A percentile compares a stretch with the other conserved stretches of the same genome.
These are phyloP conservation scores for Sporothrix euskadiensis DNA, from an alignment of 2,329 filamentous ascomycete species.

Conservation along the genomic window DNA sequence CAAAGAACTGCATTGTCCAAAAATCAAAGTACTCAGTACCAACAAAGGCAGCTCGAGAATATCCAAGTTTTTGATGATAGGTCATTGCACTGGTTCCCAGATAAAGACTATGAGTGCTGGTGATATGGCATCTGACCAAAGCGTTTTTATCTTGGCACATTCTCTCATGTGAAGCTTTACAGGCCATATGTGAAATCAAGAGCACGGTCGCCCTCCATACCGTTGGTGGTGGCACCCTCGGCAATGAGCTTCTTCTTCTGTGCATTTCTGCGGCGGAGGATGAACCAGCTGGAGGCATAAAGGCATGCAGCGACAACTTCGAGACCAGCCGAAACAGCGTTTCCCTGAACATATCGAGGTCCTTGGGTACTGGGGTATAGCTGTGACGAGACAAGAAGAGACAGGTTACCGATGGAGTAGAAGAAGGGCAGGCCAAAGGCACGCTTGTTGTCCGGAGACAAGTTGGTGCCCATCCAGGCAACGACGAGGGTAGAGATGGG, in stretches of 20 bases:
- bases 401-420: constrained; percentile 27
- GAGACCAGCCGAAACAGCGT: constrained; percentile 25
- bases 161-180: not conserved
- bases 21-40: too few relatives aligned
- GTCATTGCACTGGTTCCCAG: too few relatives aligned
- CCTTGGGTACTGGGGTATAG: constrained; percentile 28
- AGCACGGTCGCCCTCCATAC: constrained; percentile 17
- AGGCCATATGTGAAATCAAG: constrained; percentile 8
- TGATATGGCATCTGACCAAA: too few relatives aligned
- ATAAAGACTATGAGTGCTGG: too few relatives aligned
- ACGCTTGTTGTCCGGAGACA: constrained; percentile 27
- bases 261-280: constrained; percentile 22
- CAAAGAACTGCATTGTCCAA: too few relatives aligned
- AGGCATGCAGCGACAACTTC: constrained; percentile 21
- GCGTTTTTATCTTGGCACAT: too few relatives aligned
- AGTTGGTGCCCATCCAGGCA: constrained; percentile 27
- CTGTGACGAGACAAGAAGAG: constrained; percentile 25
- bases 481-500: constrained; percentile 25
- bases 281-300: constrained; percentile 15
- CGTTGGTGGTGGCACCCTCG: constrained; percentile 26
- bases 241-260: constrained; percentile 26
- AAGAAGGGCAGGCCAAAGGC: constrained; percentile 25
- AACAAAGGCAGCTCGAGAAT: too few relatives aligned
- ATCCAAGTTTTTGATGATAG: too few relatives aligned
- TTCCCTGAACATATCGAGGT: constrained; percentile 28